Evolutionary conservation across 495 filamentous ascomycete genomes (phyloP), one percentile per base, ranked within the genome.

Genomic region (Aspergillus olivimuriae): DNA sequence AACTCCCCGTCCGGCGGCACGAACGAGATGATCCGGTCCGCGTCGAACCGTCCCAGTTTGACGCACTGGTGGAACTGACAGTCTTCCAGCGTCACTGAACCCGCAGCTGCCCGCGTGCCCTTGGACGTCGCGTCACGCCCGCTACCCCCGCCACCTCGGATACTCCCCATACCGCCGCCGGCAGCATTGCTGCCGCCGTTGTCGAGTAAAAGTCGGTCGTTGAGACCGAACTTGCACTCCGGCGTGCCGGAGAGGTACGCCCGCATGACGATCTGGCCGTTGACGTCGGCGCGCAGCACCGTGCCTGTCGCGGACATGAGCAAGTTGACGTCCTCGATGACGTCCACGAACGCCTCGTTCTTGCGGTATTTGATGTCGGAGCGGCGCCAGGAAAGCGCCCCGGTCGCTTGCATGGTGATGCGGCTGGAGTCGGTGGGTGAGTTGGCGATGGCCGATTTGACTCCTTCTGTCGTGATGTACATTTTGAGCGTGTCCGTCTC

Each of bases 61-160:
- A 99, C 94, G 67, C 94, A 99, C 68, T 99, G 94, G 65, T 99
- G 94, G 71, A 99, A 96, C 57, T 97, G 92, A 60, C 94, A 97
- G 64, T 99, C 94, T 62, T 99, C 94, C 12, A 99, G 74, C 0
- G 91, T 95, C 44, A 99, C 94, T 39, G 85, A 92, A 5, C 94
- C 94, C 4, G 94, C 94, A 0, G 94, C 94, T 1, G 92, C 92
- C 62, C 94, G 87, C 8, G 90, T 95, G 28, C 89, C 86, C 62
- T 95, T 95, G 39, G 81, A 82, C 11, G 50, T 53, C 2, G 59
- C 57, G 18, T 56, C 49, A 8, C 53, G 53, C n/a, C n/a, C n/a
- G n/a, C n/a, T n/a, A n/a, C n/a, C n/a, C n/a, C n/a, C n/a, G n/a
- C n/a, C n/a, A n/a, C n/a, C n/a, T n/a, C n/a, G n/a, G n/a, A n/a